phyloP scores from a whole-genome alignment of 2,329 filamentous ascomycete species.

The Sphaerostilbella broomeana region DNA sequence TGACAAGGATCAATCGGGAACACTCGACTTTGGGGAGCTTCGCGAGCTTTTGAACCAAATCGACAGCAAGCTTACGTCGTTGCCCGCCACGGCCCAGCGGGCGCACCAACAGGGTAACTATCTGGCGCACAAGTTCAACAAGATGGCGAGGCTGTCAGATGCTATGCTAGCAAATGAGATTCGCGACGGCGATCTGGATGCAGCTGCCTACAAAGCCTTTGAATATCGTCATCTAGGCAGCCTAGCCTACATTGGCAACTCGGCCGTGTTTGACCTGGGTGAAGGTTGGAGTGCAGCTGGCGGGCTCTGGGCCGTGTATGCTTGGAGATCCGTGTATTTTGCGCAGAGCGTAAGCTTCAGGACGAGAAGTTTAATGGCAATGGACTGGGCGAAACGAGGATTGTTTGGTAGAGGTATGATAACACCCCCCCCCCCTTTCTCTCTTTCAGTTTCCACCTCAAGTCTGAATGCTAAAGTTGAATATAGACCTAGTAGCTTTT shows the following conservation, averaged over 20 bases:
- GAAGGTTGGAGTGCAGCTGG: conserved; percentile 72
- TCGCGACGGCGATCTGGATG: conserved; percentile 82
- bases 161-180: conserved; percentile 75
- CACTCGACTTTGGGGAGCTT: conserved; percentile 89
- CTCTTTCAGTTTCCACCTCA: not conserved
- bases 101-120: conserved; percentile 95
- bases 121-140: conserved; percentile 89
- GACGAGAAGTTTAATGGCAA: conserved; percentile 80
- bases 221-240: conserved; percentile 89
- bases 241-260: conserved; percentile 92
- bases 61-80: conserved; percentile 85
- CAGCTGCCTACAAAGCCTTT: conserved; percentile 88
- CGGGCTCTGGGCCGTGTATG: conserved; percentile 86
- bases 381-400: conserved; percentile 98
- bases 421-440: too few species aligned
- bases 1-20: conserved; percentile 87
- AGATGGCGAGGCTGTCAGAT: conserved; percentile 69
- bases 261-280: conserved; percentile 85
- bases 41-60: conserved; percentile 84
- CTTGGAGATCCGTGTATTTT: conserved; percentile 96
- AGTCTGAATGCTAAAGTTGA: not conserved
- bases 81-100: conserved; percentile 92
- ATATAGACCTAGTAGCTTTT: conserved; percentile 10
- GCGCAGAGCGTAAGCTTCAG: conserved; percentile 92
- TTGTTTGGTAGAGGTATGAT: conserved; percentile 92